Evolutionary conservation across 1,284 basidiomycete genomes (phyloP).

Genomic region (Trametes sp.): DNA sequence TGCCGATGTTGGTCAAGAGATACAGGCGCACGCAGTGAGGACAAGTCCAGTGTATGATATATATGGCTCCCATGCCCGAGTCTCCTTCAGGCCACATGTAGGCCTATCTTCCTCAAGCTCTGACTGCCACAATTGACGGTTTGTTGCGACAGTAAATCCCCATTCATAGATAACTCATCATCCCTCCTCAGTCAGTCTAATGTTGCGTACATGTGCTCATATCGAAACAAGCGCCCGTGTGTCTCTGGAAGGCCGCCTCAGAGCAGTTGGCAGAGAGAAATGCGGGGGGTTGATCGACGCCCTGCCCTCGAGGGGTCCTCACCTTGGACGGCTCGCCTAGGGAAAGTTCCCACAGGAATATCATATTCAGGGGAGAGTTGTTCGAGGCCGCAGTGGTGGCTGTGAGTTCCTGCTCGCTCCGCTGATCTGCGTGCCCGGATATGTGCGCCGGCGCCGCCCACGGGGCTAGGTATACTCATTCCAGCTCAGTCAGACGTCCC

Average conservation of each 20-base stretch:
- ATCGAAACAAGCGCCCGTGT: neutral
- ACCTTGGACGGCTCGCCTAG: neutral
- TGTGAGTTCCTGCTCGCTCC: neutral
- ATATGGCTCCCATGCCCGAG: neutral
- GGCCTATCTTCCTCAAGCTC: no score
- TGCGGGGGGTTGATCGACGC: neutral
- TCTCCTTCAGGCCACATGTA: no score
- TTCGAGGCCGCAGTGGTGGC: neutral
- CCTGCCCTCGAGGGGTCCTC: neutral
- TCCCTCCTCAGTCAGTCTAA: no score
- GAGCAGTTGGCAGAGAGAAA: no score
- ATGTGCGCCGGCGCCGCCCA: neutral
- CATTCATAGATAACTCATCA: no score
- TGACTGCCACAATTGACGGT: no score
- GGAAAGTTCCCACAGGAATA: neutral
- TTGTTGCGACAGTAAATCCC: no score
- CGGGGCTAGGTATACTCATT: no score
- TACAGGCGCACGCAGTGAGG: neutral
- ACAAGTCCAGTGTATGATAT: neutral
- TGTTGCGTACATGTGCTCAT: no score
- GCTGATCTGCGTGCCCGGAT: neutral
- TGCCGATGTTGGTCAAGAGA: slow-evolving; percentile 32
- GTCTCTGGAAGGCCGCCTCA: neutral
- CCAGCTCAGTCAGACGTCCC: neutral
- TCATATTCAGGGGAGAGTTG: neutral